These are phyloP conservation scores for Pyrus hybrid DNA, from an alignment of 331 rosid species.

Conservation along the genomic window DNA sequence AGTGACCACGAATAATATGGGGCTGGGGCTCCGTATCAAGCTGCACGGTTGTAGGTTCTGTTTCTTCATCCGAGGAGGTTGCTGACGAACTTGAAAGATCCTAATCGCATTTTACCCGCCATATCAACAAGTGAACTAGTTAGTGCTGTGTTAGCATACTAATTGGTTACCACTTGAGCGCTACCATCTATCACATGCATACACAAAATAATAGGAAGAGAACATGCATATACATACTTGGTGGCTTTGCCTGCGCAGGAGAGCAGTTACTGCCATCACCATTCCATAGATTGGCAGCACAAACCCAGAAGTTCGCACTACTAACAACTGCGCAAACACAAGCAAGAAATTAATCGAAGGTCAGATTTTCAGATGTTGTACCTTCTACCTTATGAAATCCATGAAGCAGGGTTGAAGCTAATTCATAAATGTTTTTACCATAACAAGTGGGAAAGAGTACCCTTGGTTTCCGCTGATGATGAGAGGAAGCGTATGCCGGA, in stretches of 20 bases:
- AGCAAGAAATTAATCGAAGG: constrained; percentile 8
- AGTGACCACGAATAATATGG: constrained; percentile 38
- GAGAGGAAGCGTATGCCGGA: constrained; percentile 82
- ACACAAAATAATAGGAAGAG: neutral
- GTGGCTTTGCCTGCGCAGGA: constrained; percentile 47
- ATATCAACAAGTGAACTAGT: neutral
- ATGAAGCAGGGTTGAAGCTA: neutral
- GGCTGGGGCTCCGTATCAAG: constrained; percentile 46
- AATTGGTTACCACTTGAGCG: neutral
- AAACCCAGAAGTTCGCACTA: constrained; percentile 53
- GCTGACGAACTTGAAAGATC: constrained; percentile 36
- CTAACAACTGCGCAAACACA: constrained; percentile 32
- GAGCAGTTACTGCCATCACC: constrained; percentile 44
- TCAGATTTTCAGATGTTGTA: neutral
- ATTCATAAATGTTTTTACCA: constrained; percentile 34
- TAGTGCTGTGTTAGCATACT: neutral
- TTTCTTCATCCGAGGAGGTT: constrained; percentile 42
- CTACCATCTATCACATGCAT: neutral
- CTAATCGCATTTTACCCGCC: constrained; percentile 21
- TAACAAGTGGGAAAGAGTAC: constrained; percentile 47
- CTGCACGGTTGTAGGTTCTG: constrained; percentile 25
- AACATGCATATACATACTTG: constrained; percentile 15
- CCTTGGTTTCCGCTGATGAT: constrained; percentile 36
- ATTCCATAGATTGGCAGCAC: constrained; percentile 58
- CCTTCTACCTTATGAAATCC: neutral